Base-by-base conservation (phyloP, 139 green algal genomes). In the Volvox reticuliferus region DNA sequence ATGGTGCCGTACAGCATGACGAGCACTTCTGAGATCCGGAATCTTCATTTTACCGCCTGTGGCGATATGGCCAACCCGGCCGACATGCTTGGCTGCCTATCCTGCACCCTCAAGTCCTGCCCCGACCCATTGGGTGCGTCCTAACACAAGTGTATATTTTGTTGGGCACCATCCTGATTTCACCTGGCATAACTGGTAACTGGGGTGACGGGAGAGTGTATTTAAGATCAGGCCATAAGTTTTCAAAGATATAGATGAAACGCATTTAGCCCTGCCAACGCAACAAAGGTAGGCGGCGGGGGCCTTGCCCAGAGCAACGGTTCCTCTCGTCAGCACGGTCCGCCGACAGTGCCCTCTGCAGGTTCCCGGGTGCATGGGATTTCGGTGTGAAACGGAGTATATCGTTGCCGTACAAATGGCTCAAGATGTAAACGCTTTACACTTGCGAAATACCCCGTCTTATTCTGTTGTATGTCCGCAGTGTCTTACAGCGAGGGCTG, bases 51-150 rank as follows among this genome's bases (percentile, higher is more conserved):
- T 0, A 0, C 13, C 3, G 83, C 67, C 22, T 89, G 83, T 36
- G 83, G 21, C 0, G 36, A 30, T 6, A 89, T 89, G 83, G 26
- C 65, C 5, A n/a, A 71, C 22, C n/a, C 2, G 0, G 30, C 30
- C 63, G 20, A 67, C 83, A 89, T 80, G 83, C 20, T 22, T 16
- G 83, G 83, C 1, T 89, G 83, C 67, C 6, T 36, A 6, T 5
- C 20, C 30, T 89, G 83, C 83, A 89, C 36, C 2, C 9, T 0
- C 0, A 35, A 26, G 12, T 36, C 83, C 0, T 89, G 83, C 24
- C 67, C 83, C 36, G 68, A 89, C 36, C 83, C 83, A 18, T n/a
- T 89, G 12, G 35, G 83, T 89, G 68, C 2, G 83, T 80, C 6
- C 28, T 24, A 24, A 32, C 32, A 12, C 6, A 75, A 32, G 22